A percentile compares a stretch with the other conserved stretches of the same genome.
Conservation (phyloP, 768 basidiomycete species). For the Thelephora ganbajun region DNA sequence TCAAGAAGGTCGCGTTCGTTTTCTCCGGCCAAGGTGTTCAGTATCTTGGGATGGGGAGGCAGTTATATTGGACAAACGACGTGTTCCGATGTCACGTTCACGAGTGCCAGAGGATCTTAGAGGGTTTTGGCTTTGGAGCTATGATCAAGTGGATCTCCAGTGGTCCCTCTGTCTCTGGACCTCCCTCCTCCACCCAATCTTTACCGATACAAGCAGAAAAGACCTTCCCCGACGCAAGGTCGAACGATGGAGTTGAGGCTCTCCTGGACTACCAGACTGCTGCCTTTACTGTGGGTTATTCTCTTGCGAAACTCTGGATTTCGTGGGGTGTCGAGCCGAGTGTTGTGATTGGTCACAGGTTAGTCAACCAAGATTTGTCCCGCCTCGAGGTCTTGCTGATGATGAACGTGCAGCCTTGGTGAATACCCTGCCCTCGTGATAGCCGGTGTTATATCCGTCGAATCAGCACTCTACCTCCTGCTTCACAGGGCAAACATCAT, state of each 20-base stretch:
- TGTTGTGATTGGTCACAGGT: constrained; percentile 68
- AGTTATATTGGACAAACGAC: constrained; percentile 34
- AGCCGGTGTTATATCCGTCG: constrained; percentile 42
- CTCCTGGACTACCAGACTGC: constrained; percentile 33
- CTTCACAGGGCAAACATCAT: constrained; percentile 47
- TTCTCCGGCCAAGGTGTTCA: constrained; percentile 68
- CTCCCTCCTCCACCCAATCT: no score
- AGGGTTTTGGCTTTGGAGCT: constrained; percentile 34
- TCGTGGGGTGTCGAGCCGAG: constrained; percentile 51
- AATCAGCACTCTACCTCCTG: constrained; percentile 43
- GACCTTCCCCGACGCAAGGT: neutral
- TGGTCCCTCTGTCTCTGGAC: constrained; percentile 9
- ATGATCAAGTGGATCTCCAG: constrained; percentile 24
- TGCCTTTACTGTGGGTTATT: constrained; percentile 48
- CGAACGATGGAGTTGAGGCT: constrained; percentile 8
- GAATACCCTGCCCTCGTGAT: constrained; percentile 61
- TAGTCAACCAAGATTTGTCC: constrained; percentile 8
- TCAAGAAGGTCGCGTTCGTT: constrained; percentile 38
- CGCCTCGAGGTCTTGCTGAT: neutral
- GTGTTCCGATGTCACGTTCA: constrained; percentile 40
- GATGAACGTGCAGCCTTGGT: constrained; percentile 38
- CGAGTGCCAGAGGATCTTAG: constrained; percentile 39
- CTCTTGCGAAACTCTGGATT: constrained; percentile 48
- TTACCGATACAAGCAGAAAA: neutral
- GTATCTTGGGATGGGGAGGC: constrained; percentile 47